Percentiles rank a stretch among this genome's conserved stretches.
Evolutionary conservation across 2,329 filamentous ascomycete genomes (phyloP).

Genomic region (Truncatella angustata): DNA sequence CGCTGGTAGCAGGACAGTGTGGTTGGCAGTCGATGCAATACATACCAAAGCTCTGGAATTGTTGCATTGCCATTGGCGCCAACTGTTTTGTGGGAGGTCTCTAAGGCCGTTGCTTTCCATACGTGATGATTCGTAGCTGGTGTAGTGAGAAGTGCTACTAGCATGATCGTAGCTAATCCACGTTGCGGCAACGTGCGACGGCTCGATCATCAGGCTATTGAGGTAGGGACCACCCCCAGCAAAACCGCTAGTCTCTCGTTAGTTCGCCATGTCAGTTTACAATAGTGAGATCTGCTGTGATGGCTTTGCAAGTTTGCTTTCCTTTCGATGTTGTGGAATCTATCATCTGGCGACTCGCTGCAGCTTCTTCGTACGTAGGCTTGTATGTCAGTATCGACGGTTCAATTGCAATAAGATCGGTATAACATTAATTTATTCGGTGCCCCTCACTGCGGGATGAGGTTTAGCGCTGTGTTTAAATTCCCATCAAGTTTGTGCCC

Average conservation of each 20-base stretch:
- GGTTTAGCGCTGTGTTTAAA: neutral
- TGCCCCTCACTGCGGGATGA: no score
- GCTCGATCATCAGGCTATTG: no score
- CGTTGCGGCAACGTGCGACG: neutral
- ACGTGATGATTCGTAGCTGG: neutral
- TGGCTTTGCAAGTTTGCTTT: neutral
- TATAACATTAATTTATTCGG: no score
- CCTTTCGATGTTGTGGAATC: neutral
- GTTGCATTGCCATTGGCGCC: slow-evolving; percentile 8
- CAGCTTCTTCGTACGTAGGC: neutral
- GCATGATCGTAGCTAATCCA: no score
- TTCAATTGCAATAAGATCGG: no score
- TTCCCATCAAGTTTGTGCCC: neutral
- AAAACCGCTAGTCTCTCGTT: neutral
- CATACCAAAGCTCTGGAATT: slow-evolving; percentile 4
- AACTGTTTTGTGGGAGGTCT: neutral
- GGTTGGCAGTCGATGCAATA: neutral
- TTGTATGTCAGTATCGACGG: no score
- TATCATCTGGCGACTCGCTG: neutral
- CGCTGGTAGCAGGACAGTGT: neutral
- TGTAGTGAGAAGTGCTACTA: no score
- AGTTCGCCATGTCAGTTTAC: no score
- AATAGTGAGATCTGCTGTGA: no score
- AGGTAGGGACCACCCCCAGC: no score
- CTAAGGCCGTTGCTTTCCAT: neutral